Evolutionary conservation across 1,284 basidiomycete species (phyloP).

Genomic region (Boletus hoseneyae): DNA sequence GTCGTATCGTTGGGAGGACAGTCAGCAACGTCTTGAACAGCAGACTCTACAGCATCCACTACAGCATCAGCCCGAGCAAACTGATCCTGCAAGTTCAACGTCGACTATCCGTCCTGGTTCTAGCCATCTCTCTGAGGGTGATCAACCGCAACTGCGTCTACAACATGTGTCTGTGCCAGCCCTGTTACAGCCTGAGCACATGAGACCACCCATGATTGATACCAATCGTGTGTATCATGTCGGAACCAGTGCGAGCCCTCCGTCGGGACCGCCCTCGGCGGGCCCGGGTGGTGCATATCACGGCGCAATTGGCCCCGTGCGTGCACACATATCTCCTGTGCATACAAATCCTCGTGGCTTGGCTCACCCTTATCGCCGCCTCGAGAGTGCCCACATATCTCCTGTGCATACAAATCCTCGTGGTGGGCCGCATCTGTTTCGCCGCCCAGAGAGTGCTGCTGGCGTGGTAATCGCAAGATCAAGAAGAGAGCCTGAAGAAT

Average conservation of each 20-base stretch:
- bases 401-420: conserved; percentile 28
- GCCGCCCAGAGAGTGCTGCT: conserved; percentile 33
- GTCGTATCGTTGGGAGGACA: conserved; percentile 33
- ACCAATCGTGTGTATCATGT: conserved; percentile 28
- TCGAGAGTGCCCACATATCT: conserved; percentile 29
- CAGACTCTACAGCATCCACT: conserved; percentile 29
- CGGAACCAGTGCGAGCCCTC: conserved; percentile 28
- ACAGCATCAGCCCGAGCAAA: conserved; percentile 27
- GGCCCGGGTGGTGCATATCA: conserved; percentile 20
- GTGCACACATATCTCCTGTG: conserved; percentile 27
- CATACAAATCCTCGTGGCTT: conserved; percentile 23
- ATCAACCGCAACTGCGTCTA: conserved; percentile 24
- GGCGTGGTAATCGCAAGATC: conserved; percentile 23
- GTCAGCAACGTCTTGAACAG: conserved; percentile 28
- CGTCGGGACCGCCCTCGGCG: conserved; percentile 30
- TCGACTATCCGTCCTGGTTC: conserved; percentile 19
- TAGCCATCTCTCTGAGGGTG: conserved; percentile 22
- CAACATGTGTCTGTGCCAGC: conserved; percentile 26
- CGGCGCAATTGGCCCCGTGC: conserved; percentile 22
- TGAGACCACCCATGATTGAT: conserved; percentile 35
- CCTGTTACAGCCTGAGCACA: conserved; percentile 25
- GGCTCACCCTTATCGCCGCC: conserved; percentile 33
- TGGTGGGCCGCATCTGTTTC: conserved; percentile 31
- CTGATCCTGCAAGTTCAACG: conserved; percentile 13
- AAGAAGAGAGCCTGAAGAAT: conserved; percentile 25